Percentiles rank a stretch among this genome's conserved stretches.
Conservation (phyloP, 208 protist species). For the Trypanosoma brucei region DNA sequence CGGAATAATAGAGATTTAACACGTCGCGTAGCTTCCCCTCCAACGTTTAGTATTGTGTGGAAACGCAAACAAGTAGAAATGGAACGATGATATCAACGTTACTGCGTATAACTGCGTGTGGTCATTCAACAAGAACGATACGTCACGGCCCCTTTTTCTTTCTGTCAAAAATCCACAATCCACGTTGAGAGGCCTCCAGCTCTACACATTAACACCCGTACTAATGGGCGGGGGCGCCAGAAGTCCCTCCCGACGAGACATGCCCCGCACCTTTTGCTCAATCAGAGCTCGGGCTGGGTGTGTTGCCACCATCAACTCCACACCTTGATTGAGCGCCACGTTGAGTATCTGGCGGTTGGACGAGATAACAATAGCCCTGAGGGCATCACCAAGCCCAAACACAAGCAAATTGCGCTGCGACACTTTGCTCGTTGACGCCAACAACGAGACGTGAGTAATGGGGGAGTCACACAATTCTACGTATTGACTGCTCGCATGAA, state of each 20-base stretch:
- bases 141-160: no score
- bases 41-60: no score
- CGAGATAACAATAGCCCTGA: slow-evolving; percentile 43
- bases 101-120: no score
- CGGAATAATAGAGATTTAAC: no score
- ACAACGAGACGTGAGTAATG: slow-evolving; percentile 22
- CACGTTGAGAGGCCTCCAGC: no score
- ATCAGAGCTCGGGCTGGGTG: slow-evolving; percentile 68
- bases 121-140: no score
- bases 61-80: no score
- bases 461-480: not conserved
- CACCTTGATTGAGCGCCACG: slow-evolving; percentile 34
- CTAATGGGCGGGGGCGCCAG: slow-evolving; percentile 31
- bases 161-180: no score
- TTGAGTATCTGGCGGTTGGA: slow-evolving; percentile 56
- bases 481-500: slow-evolving; percentile 23
- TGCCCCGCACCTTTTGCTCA: slow-evolving; percentile 50
- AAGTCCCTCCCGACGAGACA: slow-evolving; percentile 37
- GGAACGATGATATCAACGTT: no score
- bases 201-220: no score
- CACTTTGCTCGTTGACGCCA: slow-evolving; percentile 27
- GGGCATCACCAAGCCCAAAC: slow-evolving; percentile 51
- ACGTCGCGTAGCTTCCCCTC: no score
- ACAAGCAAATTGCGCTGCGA: slow-evolving; percentile 53
- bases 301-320: slow-evolving; percentile 30